Conservation (phyloP, 257 asterid genomes). For the Paraleonurus japonicus region DNA sequence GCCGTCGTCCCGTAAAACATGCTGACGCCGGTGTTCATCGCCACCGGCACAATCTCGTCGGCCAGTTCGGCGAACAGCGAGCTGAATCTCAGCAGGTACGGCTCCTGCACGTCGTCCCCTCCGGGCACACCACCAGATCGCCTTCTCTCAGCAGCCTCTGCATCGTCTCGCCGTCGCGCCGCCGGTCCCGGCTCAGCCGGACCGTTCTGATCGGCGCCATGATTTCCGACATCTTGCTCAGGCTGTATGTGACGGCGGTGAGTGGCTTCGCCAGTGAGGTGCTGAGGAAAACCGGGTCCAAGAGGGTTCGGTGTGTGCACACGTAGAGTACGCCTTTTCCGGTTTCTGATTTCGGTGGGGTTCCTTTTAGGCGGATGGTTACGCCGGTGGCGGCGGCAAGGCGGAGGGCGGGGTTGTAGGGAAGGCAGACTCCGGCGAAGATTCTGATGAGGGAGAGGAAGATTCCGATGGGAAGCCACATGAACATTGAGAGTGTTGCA, state of each 20-base stretch:
- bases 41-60: conserved; percentile 88
- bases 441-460: conserved; percentile 52
- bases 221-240: conserved; percentile 80
- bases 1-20: conserved; percentile 98
- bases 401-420: conserved; percentile 43
- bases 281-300: conserved; percentile 83
- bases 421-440: conserved; percentile 50
- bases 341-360: conserved; percentile 24
- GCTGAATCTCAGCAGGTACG: conserved; percentile 79
- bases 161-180: conserved; percentile 58
- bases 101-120: conserved; percentile 98
- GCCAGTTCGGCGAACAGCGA: conserved; percentile 81
- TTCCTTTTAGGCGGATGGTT: conserved; percentile 37
- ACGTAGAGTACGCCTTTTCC: conserved; percentile 68
- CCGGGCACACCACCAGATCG: conserved; percentile 87
- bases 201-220: conserved; percentile 74
- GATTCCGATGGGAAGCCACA: conserved; percentile 79
- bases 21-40: conserved; percentile 54
- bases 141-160: conserved; percentile 55
- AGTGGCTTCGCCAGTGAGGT: conserved; percentile 45
- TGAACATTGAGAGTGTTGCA: conserved; percentile 67
- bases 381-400: conserved; percentile 54
- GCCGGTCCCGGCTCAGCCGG: conserved; percentile 58
- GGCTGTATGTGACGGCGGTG: conserved; percentile 88
- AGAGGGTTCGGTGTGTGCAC: conserved; percentile 78